Evolutionary conservation across 177 flowering plant genomes (phyloP).

Genomic region (Tripterygium wilfordii): DNA sequence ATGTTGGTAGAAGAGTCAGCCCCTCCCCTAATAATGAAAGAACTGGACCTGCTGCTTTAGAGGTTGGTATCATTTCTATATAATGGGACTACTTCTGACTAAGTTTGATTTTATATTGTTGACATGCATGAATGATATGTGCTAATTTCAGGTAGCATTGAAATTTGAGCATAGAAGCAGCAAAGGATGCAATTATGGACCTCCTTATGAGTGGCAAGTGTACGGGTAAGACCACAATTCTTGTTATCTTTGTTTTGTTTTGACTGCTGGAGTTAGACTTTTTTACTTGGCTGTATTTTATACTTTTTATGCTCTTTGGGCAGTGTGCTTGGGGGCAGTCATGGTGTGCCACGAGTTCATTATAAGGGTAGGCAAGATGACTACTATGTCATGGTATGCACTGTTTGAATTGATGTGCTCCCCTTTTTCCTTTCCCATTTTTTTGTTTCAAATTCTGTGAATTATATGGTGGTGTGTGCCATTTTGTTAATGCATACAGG

Average conservation of each 20-base stretch:
- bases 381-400: conserved; percentile 82
- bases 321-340: conserved; percentile 85
- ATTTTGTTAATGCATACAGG: conserved; percentile 49
- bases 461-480: too few species aligned
- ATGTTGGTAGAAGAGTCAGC: conserved; percentile 69
- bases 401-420: neutral
- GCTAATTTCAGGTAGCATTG: conserved; percentile 63
- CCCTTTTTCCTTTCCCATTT: neutral
- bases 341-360: conserved; percentile 82
- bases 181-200: conserved; percentile 93
- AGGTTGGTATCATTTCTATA: conserved; percentile 33
- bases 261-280: neutral
- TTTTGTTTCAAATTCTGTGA: too few species aligned
- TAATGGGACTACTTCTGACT: neutral
- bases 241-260: neutral
- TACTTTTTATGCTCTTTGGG: conserved; percentile 9
- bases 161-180: conserved; percentile 91
- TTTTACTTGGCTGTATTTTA: neutral
- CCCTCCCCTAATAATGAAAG: conserved; percentile 30
- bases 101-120: neutral
- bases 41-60: conserved; percentile 61
- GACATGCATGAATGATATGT: neutral
- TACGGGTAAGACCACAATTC: conserved; percentile 48
- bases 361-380: conserved; percentile 86
- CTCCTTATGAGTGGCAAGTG: conserved; percentile 96